Base-by-base conservation (phyloP, 2,329 filamentous ascomycete genomes). In the Sporothrix inflata region DNA sequence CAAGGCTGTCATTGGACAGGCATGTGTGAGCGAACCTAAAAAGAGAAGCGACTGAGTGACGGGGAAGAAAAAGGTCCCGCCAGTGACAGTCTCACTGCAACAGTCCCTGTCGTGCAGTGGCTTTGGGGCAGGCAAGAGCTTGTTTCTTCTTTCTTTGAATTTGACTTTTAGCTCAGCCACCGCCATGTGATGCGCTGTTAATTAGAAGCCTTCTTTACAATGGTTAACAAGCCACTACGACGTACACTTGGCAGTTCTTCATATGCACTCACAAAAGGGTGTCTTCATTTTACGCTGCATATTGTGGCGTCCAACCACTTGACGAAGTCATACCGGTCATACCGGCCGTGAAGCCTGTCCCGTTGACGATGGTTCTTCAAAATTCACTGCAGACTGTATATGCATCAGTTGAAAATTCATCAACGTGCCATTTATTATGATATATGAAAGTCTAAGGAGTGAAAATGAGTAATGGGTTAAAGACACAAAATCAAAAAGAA, bases 401-500 rank as follows among this genome's bases (percentile, higher is more conserved):
- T 34, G 30, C 30, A 34, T 16, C 45, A 19, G 45, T 47, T 47
- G 14, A 16, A 34, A 34, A 34, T 16, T 55, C 53, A 30, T 30
- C 12, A 19, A 55, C 24, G 30, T 16, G 24, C 14, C 53, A 55
- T 27, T 55, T 55, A 55, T 55, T 55, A 30, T 55, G 4, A 14
- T 30, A 30, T 55, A 16, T 55, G 53, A 55, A 9, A 30, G 30
- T 30, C 53, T 16, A 55, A 55, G 14, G 53, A 55, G 24, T 40
- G 55, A 30, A 27, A 16, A 55, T 55, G 45, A 66, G 45, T 9
- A 34, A 51, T 19, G 57, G 16, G 34, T 30, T 12, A 24, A 69
- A 69, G 66, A 69, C 24, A 69, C 1, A 69, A 55, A 47, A 30
- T 53, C 9, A 67, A 30, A 47, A 55, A 30, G 24, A 27, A 55